Evolutionary conservation across 208 protist species (phyloP), one percentile per base, ranked within the genome.

Genomic region (Leishmania gerbilli): DNA sequence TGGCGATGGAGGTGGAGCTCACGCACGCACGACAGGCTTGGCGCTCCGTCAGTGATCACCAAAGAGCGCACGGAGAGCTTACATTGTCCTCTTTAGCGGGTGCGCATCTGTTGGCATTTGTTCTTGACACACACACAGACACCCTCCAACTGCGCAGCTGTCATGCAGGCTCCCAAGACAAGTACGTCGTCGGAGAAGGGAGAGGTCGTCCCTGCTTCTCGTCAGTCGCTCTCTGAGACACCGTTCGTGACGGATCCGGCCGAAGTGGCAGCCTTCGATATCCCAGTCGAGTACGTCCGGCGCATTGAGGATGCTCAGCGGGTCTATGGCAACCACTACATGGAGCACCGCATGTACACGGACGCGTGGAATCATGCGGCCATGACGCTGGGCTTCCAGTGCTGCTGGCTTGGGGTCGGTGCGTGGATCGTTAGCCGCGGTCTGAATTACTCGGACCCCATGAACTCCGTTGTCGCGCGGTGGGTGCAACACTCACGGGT

Each of bases 271-370:
- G 80, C 79, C 15, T 72, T 88, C 3, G 79, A 91, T 40, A 89
- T 96, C 19, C 87, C 93, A 15, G 78, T 80, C 11, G 82, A 87
- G 71, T 90, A 91, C 85, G 88, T 92, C 64, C 88, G 89, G 9
- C 91, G 90, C 65, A 90, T 96, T 74, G 93, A 95, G 65, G 92
- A 92, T 55, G 92, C 90, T 6, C 90, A 91, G 60, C 90, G 92
- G 27, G 60, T 87, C 40, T 95, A 87, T 71, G 80, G 90, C 64
- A 58, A 88, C 17, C 89, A 94, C 76, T 79, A 91, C 79, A 80
- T 86, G 58, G 79, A 90, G 87, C 82, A 91, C 71, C 67, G 71
- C 47, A 84, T 79, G 69, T 85, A 84, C 79, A 64, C 53, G 56
- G 76, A 89, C 8, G 86, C 85, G 45, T 81, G 80, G 84, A 79